Base-by-base conservation (phyloP, 768 basidiomycete species). In the Sporobolomyces roseus region DNA sequence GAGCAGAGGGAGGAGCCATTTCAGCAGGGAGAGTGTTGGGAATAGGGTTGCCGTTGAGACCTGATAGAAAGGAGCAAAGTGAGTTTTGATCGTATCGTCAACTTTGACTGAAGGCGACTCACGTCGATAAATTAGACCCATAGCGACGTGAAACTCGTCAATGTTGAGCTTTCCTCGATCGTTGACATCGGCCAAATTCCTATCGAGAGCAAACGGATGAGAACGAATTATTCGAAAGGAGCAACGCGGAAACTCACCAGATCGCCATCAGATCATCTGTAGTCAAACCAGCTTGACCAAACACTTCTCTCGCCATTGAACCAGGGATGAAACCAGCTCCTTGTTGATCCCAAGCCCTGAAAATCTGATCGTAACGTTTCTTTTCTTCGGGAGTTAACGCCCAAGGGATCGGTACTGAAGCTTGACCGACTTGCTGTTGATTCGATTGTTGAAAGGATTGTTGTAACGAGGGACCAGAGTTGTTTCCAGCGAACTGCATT, bases 111-210 rank as follows among this genome's bases (percentile, higher is more conserved):
- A 52, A 29, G 17, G 8, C 72, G 65, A 85, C 90, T 74, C 80
- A 97, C 94, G 84, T 77, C 96, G 87, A 80, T 93, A 97, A 76
- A 99, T 98, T 62, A 98, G 82, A 60, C 90, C 92, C 94, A 99
- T 99, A 0, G 96, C 96, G 66, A 97, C 90, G 77, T 98, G 92
- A 78, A 99, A 99, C 78, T 98, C 96, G 19, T 90, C 88, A 32
- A 94, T 81, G 74, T 96, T 97, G 54, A 98, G 85, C 79, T 93
- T 96, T 29, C 96, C 96, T 29, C 92, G 87, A 79, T 98, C 91
- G 68, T 93, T 89, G 45, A 85, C 84, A 79, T 99, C 96, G 25
- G 93, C 91, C 9, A 98, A 84, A 19, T 86, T 87, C 94, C 93
- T 97, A 63, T 1, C 0, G 23, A 23, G 2, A 21, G 5, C 4